Evolutionary conservation across 1,284 basidiomycete genomes (phyloP), one percentile per base, ranked within the genome.

Genomic region (Cystobasidium pallidum): DNA sequence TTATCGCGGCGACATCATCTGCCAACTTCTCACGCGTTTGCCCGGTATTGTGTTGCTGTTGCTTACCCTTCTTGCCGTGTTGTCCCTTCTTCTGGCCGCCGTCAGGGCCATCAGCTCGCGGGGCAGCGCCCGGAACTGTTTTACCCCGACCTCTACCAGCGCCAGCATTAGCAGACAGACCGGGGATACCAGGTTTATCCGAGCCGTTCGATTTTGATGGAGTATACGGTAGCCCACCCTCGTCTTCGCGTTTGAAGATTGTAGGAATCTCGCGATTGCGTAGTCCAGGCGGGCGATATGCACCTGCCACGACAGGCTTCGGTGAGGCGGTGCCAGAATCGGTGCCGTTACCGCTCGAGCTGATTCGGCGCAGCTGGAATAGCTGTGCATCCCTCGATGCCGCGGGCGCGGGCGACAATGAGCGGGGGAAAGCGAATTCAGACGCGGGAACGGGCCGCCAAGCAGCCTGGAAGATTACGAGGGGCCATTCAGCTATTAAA

Each of bases 271-370:
- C 86, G 0, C 89, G 84, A 0, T 94, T 94, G 2, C 95, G 86
- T 0, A 94, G 93, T 32, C 94, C 92, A 6, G 94, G 94, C 0
- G 94, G 94, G 2, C 94, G 86, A 81, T 97, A 96, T 0, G 94
- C 84, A 21, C 91, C 92, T 78, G 88, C 91, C 21, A 86, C 76
- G 1, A 85, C 81, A 1, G 83, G 47, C 15, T 49, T 81, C 2
- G 86, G 84, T 79, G 86, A 82, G 13, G 78, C 79, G 34, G 77
- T 72, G 4, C 80, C 76, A 6, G 81, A 84, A 51, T 83, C 28
- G 21, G 55, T 36, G 10, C 67, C 67, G 17, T n/a, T 45, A 15
- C 15, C 58, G 21, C 17, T 30, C 21, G 65, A 30, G 43, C 26
- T 61, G 24, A 43, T 28, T 47, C 28, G 49, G 0, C 24, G 21